Evolutionary conservation across 179 eudicot species (phyloP).

Genomic region (Beta lomatogona): DNA sequence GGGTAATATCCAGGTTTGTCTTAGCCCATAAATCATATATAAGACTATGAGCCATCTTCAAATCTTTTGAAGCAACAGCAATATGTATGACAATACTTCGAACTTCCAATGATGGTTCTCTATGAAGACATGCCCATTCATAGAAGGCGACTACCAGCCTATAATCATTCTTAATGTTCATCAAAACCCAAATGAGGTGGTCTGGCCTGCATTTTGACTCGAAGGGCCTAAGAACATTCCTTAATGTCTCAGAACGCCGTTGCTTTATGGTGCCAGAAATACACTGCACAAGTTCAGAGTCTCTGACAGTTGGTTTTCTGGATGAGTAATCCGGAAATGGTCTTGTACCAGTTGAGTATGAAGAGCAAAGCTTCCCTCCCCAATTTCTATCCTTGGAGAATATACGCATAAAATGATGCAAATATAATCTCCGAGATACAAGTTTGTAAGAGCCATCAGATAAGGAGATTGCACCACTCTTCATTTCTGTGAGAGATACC

Average conservation of each 20-base stretch:
- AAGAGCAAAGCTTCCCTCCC: conserved; percentile 29
- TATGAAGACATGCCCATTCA: conserved; percentile 66
- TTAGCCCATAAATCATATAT: conserved; percentile 59
- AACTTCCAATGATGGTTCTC: conserved; percentile 76
- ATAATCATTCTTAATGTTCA: conserved; percentile 70
- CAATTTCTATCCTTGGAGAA: conserved; percentile 24
- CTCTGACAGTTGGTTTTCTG: conserved; percentile 58
- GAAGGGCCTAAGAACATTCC: conserved; percentile 57
- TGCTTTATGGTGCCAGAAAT: conserved; percentile 65
- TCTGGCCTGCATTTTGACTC: conserved; percentile 62
- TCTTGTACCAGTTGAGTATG: conserved; percentile 44
- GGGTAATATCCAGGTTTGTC: conserved; percentile 44
- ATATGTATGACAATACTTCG: conserved; percentile 77
- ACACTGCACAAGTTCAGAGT: conserved; percentile 70
- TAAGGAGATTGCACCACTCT: conserved; percentile 37
- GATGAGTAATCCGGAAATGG: conserved; percentile 85
- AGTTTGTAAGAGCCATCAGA: conserved; percentile 32
- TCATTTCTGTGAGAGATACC: conserved; percentile 49
- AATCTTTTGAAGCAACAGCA: conserved; percentile 69
- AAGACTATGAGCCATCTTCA: conserved; percentile 52
- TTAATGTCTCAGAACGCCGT: conserved; percentile 60
- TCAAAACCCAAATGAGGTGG: conserved; percentile 82
- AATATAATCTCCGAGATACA: conserved; percentile 21
- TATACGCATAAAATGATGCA: conserved; percentile 25
- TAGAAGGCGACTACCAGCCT: conserved; percentile 62